Percentiles rank a stretch among this genome's conserved stretches.
phyloP scores from a whole-genome alignment of 352 stramenopile species.

The Aphanomyces stellatus region DNA sequence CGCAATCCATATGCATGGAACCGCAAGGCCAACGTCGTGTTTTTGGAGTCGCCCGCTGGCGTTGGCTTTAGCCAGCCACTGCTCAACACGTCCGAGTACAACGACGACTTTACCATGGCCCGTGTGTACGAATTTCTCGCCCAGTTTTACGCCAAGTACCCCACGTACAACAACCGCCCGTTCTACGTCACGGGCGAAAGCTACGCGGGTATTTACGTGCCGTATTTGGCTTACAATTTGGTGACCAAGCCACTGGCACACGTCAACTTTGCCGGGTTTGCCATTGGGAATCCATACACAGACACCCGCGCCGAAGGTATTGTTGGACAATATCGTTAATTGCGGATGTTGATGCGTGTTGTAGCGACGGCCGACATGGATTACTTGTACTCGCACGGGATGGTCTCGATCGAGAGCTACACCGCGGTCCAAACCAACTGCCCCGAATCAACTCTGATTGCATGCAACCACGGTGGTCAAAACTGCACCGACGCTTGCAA shows the following conservation, averaged over 20 bases:
- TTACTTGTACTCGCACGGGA: constrained; percentile 57
- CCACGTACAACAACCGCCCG: constrained; percentile 33
- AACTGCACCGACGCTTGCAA: no score
- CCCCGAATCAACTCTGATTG: no score
- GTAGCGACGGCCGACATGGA: constrained; percentile 6
- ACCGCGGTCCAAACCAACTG: no score
- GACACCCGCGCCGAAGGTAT: constrained; percentile 2
- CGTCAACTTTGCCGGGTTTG: constrained; percentile 40
- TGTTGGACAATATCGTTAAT: constrained; percentile 1
- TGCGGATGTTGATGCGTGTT: constrained; percentile 15
- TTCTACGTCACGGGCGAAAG: constrained; percentile 31
- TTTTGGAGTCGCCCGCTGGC: constrained; percentile 79
- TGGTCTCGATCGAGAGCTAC: constrained; percentile 57
- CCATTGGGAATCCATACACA: constrained; percentile 41
- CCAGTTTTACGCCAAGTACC: constrained; percentile 51
- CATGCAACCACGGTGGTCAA: no score
- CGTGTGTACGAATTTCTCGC: constrained; percentile 13
- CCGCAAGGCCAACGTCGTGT: constrained; percentile 69
- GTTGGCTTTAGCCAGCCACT: constrained; percentile 67
- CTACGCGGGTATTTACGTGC: constrained; percentile 30
- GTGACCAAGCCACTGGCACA: not conserved
- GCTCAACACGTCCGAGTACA: constrained; percentile 35
- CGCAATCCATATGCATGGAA: not conserved
- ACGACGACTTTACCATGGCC: not conserved
- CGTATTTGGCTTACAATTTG: not conserved